Evolutionary conservation across 345 rosid species (phyloP).

Genomic region (Arabis hirsuta): DNA sequence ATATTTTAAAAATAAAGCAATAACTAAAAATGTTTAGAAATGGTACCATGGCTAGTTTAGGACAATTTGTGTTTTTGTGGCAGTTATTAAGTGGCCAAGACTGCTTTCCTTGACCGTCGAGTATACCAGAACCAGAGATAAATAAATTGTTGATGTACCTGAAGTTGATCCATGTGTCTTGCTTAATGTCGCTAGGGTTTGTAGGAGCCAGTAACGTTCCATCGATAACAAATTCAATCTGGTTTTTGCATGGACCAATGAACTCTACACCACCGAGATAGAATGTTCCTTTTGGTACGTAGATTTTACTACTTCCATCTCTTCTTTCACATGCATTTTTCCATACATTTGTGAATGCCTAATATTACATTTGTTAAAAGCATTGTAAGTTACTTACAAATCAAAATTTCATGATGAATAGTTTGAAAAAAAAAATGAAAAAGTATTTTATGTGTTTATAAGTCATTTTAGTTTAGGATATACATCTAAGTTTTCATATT

Average conservation of each 20-base stretch:
- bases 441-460: too few species aligned
- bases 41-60: slow-evolving; percentile 38
- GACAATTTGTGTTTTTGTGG: slow-evolving; percentile 28
- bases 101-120: slow-evolving; percentile 36
- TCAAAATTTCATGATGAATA: background rate
- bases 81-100: slow-evolving; percentile 43
- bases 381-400: background rate
- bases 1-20: background rate
- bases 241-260: slow-evolving; percentile 35
- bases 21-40: background rate
- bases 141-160: slow-evolving; percentile 29
- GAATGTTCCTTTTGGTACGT: slow-evolving; percentile 33
- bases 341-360: slow-evolving; percentile 33
- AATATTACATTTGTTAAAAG: background rate
- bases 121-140: slow-evolving; percentile 37
- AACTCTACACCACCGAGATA: slow-evolving; percentile 31
- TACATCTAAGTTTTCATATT: too few species aligned
- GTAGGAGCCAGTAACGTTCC: slow-evolving; percentile 38
- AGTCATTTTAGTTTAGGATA: too few species aligned
- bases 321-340: slow-evolving; percentile 17
- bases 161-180: slow-evolving; percentile 34
- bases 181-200: slow-evolving; percentile 22
- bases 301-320: slow-evolving; percentile 31
- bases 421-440: background rate
- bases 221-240: slow-evolving; percentile 29